A percentile compares a stretch with the other conserved stretches of the same genome.
Evolutionary conservation across 1,284 basidiomycete genomes (phyloP).

Genomic region (Pascua sp.): DNA sequence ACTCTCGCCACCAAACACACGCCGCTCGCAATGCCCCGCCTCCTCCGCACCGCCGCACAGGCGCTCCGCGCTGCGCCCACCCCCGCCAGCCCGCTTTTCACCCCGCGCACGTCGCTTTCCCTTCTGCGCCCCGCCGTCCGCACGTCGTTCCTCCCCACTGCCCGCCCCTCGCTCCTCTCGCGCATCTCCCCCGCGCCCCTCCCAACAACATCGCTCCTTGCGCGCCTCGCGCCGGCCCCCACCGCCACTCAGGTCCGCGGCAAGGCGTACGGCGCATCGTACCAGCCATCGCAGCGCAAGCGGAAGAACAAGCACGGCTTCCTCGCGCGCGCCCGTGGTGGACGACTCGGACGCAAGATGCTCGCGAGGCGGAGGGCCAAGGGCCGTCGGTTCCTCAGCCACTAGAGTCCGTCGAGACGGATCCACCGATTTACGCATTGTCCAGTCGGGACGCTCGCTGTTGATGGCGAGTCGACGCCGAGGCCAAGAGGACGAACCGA

Average conservation of each 20-base stretch:
- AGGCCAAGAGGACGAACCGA: neutral
- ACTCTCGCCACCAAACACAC: neutral
- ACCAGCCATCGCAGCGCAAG: constrained; percentile 83
- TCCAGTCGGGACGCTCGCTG: neutral
- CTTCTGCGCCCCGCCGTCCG: neutral
- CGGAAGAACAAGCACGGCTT: constrained; percentile 87
- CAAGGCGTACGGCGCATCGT: constrained; percentile 62
- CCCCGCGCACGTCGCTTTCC: constrained; percentile 1
- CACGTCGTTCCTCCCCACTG: constrained; percentile 3
- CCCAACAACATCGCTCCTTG: constrained; percentile 11
- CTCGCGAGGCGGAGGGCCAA: constrained; percentile 58
- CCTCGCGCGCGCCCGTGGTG: constrained; percentile 57
- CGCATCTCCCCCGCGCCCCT: constrained; percentile 6
- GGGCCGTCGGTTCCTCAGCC: constrained; percentile 61
- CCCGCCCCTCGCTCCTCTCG: constrained; percentile 6
- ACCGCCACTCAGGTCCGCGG: constrained; percentile 27
- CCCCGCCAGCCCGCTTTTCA: constrained; percentile 4
- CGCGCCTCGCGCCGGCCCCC: constrained; percentile 6
- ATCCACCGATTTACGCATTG: neutral
- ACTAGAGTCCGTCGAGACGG: constrained; percentile 41
- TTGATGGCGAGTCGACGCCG: neutral
- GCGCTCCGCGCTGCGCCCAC: constrained; percentile 1
- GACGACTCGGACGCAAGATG: constrained; percentile 51
- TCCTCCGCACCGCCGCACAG: constrained; percentile 2
- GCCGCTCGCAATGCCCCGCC: constrained; percentile 11